These are phyloP conservation scores for Purpureocillium takamizusanense DNA, from an alignment of 2,329 filamentous ascomycete species.

Conservation along the genomic window DNA sequence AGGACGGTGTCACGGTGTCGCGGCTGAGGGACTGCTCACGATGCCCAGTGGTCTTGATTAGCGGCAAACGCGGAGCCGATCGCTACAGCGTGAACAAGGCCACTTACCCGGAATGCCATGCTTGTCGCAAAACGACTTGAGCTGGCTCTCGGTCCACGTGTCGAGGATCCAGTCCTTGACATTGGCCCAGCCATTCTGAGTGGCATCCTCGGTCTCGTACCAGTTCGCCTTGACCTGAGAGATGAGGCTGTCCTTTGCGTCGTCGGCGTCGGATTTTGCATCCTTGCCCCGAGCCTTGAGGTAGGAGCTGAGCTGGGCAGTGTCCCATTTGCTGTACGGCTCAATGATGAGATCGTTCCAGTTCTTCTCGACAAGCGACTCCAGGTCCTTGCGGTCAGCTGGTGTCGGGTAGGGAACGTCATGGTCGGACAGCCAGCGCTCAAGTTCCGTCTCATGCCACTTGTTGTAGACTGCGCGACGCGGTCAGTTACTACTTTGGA, in stretches of 20 bases:
- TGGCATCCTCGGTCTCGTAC: conserved; percentile 72
- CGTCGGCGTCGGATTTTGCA: conserved; percentile 54
- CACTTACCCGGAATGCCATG: conserved; percentile 63
- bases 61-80: too few relatives aligned
- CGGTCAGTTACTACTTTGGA: background rate
- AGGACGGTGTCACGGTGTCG: conserved; percentile 77
- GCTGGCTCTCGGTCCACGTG: conserved; percentile 86
- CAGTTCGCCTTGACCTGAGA: conserved; percentile 62
- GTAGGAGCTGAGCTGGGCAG: conserved; percentile 57
- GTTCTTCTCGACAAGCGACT: conserved; percentile 79
- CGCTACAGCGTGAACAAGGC: background rate
- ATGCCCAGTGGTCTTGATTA: too few relatives aligned
- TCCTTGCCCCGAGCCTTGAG: conserved; percentile 64
- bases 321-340: conserved; percentile 72
- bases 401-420: conserved; percentile 84
- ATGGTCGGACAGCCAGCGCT: conserved; percentile 92
- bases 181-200: conserved; percentile 60
- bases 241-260: conserved; percentile 60
- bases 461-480: conserved; percentile 81
- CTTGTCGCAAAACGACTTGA: conserved; percentile 88
- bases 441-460: conserved; percentile 96
- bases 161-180: conserved; percentile 92
- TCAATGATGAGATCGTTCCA: conserved; percentile 72
- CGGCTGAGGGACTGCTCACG: conserved; percentile 61
- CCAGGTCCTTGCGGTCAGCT: conserved; percentile 89